These are phyloP conservation scores for Ophiostoma ips DNA, from an alignment of 2,329 filamentous ascomycete species.

Conservation along the genomic window DNA sequence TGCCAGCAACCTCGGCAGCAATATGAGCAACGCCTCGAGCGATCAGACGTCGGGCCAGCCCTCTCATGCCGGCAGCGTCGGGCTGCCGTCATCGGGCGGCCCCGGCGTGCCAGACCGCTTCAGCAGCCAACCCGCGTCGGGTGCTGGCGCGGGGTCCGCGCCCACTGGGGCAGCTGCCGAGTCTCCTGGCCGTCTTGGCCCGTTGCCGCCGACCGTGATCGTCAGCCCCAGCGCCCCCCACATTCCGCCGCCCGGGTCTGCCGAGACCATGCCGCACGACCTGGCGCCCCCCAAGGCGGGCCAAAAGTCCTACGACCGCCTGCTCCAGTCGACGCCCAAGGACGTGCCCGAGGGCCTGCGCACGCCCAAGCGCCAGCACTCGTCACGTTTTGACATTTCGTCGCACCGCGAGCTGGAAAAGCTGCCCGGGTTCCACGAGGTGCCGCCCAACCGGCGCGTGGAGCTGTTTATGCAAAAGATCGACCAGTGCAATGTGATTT, in stretches of 20 bases:
- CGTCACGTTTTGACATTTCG: slow-evolving; percentile 82
- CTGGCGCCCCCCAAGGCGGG: slow-evolving; percentile 86
- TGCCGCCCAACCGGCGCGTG: slow-evolving; percentile 83
- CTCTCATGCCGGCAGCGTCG: slow-evolving; percentile 21
- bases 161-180: slow-evolving; percentile 29
- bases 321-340: slow-evolving; percentile 88
- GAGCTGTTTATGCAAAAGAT: slow-evolving; percentile 99
- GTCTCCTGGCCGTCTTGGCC: slow-evolving; percentile 49
- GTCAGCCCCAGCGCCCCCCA: slow-evolving; percentile 93
- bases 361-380: slow-evolving; percentile 93
- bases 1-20: slow-evolving; percentile 26
- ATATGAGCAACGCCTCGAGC: slow-evolving; percentile 8
- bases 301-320: slow-evolving; percentile 81
- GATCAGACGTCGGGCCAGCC: slow-evolving; percentile 22
- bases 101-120: slow-evolving; percentile 25
- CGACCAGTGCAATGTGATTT: slow-evolving; percentile 99
- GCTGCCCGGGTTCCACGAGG: slow-evolving; percentile 93
- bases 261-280: slow-evolving; percentile 97
- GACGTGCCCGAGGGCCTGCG: slow-evolving; percentile 91
- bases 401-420: slow-evolving; percentile 95
- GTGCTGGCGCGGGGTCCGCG: slow-evolving; percentile 28
- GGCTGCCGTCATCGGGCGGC: slow-evolving; percentile 14
- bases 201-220: slow-evolving; percentile 72
- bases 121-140: slow-evolving; percentile 18
- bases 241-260: slow-evolving; percentile 77